These are phyloP conservation scores for Cryptococcus wingfieldii DNA, from an alignment of 1,284 basidiomycete species.

Conservation along the genomic window DNA sequence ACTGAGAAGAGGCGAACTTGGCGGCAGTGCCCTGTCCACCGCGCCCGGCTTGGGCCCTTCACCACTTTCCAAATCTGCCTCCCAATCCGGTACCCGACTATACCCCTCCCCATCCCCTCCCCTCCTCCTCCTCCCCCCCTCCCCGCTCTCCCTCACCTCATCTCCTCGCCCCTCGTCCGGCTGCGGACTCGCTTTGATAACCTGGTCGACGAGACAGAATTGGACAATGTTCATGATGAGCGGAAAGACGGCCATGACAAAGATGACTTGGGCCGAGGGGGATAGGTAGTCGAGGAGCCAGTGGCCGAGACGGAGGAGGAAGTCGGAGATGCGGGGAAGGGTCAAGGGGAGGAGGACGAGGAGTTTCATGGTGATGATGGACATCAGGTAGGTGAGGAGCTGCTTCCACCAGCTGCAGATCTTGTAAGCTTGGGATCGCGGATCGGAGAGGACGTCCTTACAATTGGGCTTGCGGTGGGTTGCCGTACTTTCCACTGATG, in stretches of 20 bases:
- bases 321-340: slow-evolving; percentile 61
- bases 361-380: slow-evolving; percentile 85
- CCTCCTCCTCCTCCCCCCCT: background rate
- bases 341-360: slow-evolving; percentile 65
- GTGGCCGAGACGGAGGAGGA: slow-evolving; percentile 67
- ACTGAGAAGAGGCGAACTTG: slow-evolving; percentile 17
- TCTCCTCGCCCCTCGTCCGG: slow-evolving; percentile 10
- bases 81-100: slow-evolving; percentile 5
- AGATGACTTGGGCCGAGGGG: slow-evolving; percentile 70
- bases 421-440: background rate
- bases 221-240: slow-evolving; percentile 88
- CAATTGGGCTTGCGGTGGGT: slow-evolving; percentile 56
- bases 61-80: background rate
- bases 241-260: slow-evolving; percentile 90
- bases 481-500: slow-evolving; percentile 80
- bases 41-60: background rate
- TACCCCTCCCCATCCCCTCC: slow-evolving; percentile 4
- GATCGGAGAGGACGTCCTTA: slow-evolving; percentile 14
- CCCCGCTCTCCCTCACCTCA: slow-evolving; percentile 5
- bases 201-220: slow-evolving; percentile 49
- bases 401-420: slow-evolving; percentile 67
- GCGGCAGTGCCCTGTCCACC: slow-evolving; percentile 5
- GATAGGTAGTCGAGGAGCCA: slow-evolving; percentile 79
- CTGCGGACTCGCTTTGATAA: slow-evolving; percentile 42
- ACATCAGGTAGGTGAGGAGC: slow-evolving; percentile 75